Conservation (phyloP, 441 rosid species). For the Adansonia grandidieri region DNA sequence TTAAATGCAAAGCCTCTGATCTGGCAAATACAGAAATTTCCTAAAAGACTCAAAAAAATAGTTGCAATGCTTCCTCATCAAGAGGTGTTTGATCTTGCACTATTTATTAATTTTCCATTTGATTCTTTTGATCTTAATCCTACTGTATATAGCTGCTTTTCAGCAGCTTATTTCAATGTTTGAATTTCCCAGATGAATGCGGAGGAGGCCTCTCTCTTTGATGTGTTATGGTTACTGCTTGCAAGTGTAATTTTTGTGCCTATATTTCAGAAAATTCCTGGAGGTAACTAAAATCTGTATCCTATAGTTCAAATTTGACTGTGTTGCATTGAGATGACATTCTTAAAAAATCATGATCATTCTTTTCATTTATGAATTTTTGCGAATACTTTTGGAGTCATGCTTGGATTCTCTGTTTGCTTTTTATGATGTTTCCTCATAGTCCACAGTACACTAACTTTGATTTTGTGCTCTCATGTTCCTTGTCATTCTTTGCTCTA, state of each 20-base stretch:
- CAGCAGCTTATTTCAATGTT: slow-evolving; percentile 30
- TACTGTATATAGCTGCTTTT: slow-evolving; percentile 27
- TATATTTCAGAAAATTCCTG: slow-evolving; percentile 95
- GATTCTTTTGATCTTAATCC: slow-evolving; percentile 21
- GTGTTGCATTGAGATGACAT: slow-evolving; percentile 14
- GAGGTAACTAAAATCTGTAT: slow-evolving; percentile 60
- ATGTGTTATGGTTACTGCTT: slow-evolving; percentile 86
- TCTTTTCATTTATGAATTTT: slow-evolving; percentile 11
- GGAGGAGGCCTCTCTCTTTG: slow-evolving; percentile 95
- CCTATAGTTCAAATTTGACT: slow-evolving; percentile 3
- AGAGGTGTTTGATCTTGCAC: slow-evolving; percentile 55
- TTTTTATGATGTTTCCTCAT: slow-evolving; percentile 25
- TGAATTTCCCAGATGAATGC: slow-evolving; percentile 71
- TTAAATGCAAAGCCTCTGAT: slow-evolving; percentile 69
- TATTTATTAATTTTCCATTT: slow-evolving; percentile 30
- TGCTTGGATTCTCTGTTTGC: slow-evolving; percentile 12
- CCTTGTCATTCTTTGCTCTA: slow-evolving; percentile 15
- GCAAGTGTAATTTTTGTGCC: slow-evolving; percentile 99
- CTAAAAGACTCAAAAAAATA: slow-evolving; percentile 69
- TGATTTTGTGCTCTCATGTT: slow-evolving; percentile 12
- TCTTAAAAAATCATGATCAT: slow-evolving; percentile 12
- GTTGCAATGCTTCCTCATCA: slow-evolving; percentile 82
- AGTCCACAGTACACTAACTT: neutral
- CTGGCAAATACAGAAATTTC: slow-evolving; percentile 64
- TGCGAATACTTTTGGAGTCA: slow-evolving; percentile 23